Evolutionary conservation across 768 basidiomycete species (phyloP), one percentile per base, ranked within the genome.

Genomic region (Ramaria sp.): DNA sequence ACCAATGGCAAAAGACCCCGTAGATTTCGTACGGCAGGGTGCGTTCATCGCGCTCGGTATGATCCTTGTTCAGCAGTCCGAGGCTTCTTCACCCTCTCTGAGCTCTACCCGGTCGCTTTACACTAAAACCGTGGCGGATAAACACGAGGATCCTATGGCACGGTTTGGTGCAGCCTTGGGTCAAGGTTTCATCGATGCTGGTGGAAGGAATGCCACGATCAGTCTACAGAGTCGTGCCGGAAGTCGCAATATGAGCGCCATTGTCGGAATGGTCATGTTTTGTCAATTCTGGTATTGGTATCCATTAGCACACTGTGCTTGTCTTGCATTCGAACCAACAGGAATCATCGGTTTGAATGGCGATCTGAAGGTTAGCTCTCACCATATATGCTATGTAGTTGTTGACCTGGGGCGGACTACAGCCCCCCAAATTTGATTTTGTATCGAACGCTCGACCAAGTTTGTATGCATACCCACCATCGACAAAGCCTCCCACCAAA

Each of bases 241-340:
- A 9, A 93, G 87, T 62, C 80, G 82, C 62, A 95, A 97, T 68
- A 94, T 93, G 62, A 89, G 80, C 48, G 92, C 95, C 2, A 90
- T 98, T 61, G 91, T 98, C 34, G 96, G 96, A n/a, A 93, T 98
- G 88, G 84, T 88, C 17, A 72, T 99, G 67, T 99, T 99, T 75
- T 90, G 89, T 65, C 96, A 99, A 70, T 98, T 99, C 73, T 99
- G 96, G 96, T 98, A 98, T 69, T 99, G 96, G 96, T 99, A 94
- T 72, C 96, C 96, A 34, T 75, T 98, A 27, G 92, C 93, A 13
- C 94, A 97, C 65, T 92, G 88, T 60, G 87, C 89, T 15, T 88
- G 86, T 63, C 73, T 99, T 61, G 86, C 94, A 1, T 97, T 99
- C 70, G 87, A 91, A 56, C 94, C 96, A 3, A 99, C 96, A 13